Conservation (phyloP, 2,329 filamentous ascomycete species). For the Nothomitra cinnamomea region DNA sequence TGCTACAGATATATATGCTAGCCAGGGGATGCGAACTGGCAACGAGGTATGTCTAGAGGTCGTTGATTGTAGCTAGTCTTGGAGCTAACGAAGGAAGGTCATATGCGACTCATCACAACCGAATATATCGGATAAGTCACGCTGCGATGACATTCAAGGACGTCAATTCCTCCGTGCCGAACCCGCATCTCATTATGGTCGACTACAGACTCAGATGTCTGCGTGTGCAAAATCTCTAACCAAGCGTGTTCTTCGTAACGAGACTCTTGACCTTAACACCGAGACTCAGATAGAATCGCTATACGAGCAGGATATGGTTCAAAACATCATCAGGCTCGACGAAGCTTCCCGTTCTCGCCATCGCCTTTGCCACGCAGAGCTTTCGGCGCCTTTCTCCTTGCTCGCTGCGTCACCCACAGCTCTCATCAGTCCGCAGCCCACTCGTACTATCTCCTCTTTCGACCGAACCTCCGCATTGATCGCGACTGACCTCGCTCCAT, state of each 20-base stretch:
- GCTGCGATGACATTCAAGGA: slow-evolving; percentile 36
- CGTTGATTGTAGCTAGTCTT: neutral
- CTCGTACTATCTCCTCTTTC: slow-evolving; percentile 41
- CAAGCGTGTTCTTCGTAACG: slow-evolving; percentile 1
- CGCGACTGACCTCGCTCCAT: slow-evolving; percentile 67
- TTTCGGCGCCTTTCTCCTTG: slow-evolving; percentile 33
- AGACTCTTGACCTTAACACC: neutral
- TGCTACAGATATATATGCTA: slow-evolving; percentile 43
- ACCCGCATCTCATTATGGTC: neutral
- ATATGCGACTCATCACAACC: slow-evolving; percentile 47
- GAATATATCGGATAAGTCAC: slow-evolving; percentile 34
- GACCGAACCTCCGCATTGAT: slow-evolving; percentile 53
- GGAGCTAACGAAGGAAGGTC: slow-evolving; percentile 23
- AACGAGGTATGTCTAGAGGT: slow-evolving; percentile 17
- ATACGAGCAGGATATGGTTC: slow-evolving; percentile 1
- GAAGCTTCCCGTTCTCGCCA: slow-evolving; percentile 18
- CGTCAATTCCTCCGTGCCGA: slow-evolving; percentile 33
- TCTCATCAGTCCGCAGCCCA: slow-evolving; percentile 25
- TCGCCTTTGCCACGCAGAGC: slow-evolving; percentile 21
- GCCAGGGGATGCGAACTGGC: slow-evolving; percentile 27
- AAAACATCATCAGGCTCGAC: slow-evolving; percentile 12
- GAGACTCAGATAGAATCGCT: neutral
- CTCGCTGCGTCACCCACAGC: slow-evolving; percentile 24
- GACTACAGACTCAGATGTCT: neutral
- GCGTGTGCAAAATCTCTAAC: neutral